Percentiles rank a stretch among this genome's conserved stretches.
These are phyloP conservation scores for Aureobasidium sp. DNA, from an alignment of 2,329 filamentous ascomycete genomes.

Conservation along the genomic window DNA sequence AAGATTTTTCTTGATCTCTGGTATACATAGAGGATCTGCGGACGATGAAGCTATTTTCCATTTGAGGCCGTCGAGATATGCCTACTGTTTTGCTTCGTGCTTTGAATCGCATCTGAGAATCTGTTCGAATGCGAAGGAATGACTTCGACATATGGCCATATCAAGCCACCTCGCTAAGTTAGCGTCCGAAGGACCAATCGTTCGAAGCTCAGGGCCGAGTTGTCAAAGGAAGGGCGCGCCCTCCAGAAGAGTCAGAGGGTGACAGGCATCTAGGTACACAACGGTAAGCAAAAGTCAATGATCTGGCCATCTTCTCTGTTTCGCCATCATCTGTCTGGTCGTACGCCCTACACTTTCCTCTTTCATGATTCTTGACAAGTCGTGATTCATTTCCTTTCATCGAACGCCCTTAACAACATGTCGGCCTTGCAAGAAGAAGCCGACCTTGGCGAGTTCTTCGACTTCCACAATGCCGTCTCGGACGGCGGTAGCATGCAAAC, in stretches of 20 bases:
- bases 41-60: too few species aligned
- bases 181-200: background rate
- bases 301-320: background rate
- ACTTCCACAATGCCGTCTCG: constrained; percentile 16
- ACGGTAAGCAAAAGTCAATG: constrained; percentile 14
- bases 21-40: too few species aligned
- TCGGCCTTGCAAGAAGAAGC: constrained; percentile 11
- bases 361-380: constrained; percentile 2
- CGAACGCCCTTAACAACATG: constrained; percentile 7
- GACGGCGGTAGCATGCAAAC: constrained; percentile 11
- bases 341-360: constrained; percentile 7
- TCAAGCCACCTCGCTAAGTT: constrained; percentile 2
- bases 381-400: background rate
- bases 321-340: background rate
- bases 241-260: constrained; percentile 3
- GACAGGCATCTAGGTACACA: background rate
- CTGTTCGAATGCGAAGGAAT: background rate
- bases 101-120: too few species aligned
- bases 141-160: background rate
- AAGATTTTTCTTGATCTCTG: background rate
- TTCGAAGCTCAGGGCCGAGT: constrained; percentile 4
- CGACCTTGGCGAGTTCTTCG: constrained; percentile 16
- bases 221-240: constrained; percentile 14
- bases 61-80: too few species aligned
- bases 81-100: background rate